Evolutionary conservation across 768 basidiomycete species (phyloP).

Genomic region (Amanita subjunquillea): DNA sequence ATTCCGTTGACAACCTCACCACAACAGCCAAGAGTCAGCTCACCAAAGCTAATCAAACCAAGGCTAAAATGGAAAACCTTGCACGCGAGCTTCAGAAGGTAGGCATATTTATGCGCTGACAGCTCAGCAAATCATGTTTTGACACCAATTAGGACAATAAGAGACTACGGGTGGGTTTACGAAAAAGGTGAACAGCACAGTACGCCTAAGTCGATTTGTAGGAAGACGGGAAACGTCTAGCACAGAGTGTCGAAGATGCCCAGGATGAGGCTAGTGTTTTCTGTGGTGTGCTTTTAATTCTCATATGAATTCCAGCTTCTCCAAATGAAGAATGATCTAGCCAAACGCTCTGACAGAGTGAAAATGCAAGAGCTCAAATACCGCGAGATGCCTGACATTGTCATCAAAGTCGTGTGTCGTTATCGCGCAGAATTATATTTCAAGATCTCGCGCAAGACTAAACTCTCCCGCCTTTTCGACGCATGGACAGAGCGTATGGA

Average conservation of each 20-base stretch:
- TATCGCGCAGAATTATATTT: constrained; percentile 89
- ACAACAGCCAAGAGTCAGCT: constrained; percentile 68
- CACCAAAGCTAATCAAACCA: constrained; percentile 82
- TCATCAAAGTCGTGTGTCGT: constrained; percentile 81
- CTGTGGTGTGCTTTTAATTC: constrained; percentile 1
- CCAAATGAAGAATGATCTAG: constrained; percentile 77
- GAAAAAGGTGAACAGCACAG: background rate
- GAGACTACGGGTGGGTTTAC: constrained; percentile 62
- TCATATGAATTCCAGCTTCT: constrained; percentile 36
- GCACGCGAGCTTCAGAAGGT: constrained; percentile 88
- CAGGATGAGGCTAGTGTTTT: constrained; percentile 61
- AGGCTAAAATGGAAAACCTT: constrained; percentile 83
- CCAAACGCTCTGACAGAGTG: constrained; percentile 70
- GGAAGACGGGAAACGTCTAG: constrained; percentile 80
- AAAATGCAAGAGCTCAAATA: constrained; percentile 74
- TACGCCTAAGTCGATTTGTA: constrained; percentile 19
- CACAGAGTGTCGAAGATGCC: constrained; percentile 75
- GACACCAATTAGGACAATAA: constrained; percentile 64
- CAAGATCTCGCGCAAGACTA: constrained; percentile 88
- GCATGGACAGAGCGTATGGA: constrained; percentile 91
- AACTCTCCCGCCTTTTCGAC: constrained; percentile 71
- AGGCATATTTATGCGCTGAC: constrained; percentile 8
- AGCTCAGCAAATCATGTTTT: background rate
- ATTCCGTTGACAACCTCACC: constrained; percentile 3
- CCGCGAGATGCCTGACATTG: constrained; percentile 81